Conservation (phyloP, 1,139 yeast species). For the Zygoascus sp. region DNA sequence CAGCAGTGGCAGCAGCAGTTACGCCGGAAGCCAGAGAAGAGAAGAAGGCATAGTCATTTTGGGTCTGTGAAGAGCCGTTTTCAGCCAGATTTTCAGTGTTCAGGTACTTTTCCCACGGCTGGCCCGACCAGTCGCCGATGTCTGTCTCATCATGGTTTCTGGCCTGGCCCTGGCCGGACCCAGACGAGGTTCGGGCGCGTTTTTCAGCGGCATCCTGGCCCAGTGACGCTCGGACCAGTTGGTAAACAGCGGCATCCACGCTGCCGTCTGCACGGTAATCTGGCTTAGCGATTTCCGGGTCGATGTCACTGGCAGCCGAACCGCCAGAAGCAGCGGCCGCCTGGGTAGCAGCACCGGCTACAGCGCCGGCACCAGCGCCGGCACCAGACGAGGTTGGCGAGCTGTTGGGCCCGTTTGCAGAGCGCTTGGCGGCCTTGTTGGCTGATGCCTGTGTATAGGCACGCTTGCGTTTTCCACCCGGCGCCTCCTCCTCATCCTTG, state of each 20-base stretch:
- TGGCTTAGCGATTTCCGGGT: slow-evolving; percentile 11
- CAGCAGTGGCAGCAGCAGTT: too few species aligned
- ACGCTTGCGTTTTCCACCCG: slow-evolving; percentile 18
- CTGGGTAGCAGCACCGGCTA: too few species aligned
- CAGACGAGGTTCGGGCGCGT: neutral
- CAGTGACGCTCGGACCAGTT: slow-evolving; percentile 18
- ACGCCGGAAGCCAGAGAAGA: slow-evolving; percentile 4
- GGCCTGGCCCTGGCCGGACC: slow-evolving; percentile 8
- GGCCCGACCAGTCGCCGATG: slow-evolving; percentile 14
- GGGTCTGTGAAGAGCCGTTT: slow-evolving; percentile 10
- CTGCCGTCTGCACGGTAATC: slow-evolving; percentile 16
- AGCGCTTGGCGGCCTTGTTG: slow-evolving; percentile 4
- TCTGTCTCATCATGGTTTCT: slow-evolving; percentile 13
- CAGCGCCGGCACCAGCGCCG: too few species aligned
- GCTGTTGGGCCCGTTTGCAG: neutral
- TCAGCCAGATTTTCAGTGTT: slow-evolving; percentile 20
- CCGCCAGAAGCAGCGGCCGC: too few species aligned
- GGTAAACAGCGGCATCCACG: slow-evolving; percentile 20
- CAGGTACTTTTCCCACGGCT: slow-evolving; percentile 24
- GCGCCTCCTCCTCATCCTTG: slow-evolving; percentile 15
- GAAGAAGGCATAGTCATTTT: slow-evolving; percentile 6
- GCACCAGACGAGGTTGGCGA: too few species aligned
- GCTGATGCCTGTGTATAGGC: slow-evolving; percentile 1
- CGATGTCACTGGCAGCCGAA: slow-evolving; percentile 7
- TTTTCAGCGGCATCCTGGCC: slow-evolving; percentile 15